Evolutionary conservation across 2,329 filamentous ascomycete genomes (phyloP), one percentile per base, ranked within the genome.

Genomic region (Monascus ruber): DNA sequence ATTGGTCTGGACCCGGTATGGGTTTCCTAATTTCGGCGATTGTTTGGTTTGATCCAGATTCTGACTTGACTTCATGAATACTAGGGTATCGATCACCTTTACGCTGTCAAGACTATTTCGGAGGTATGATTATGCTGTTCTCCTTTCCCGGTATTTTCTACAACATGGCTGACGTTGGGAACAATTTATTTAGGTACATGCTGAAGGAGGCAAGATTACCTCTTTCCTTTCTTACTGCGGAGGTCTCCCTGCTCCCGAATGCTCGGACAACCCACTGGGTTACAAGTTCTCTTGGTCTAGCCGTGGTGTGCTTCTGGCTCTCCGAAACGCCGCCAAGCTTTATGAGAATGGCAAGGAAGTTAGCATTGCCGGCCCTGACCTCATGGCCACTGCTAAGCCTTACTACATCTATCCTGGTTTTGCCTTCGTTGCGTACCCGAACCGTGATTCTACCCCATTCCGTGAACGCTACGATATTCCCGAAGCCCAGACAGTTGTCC

Each of bases 351-450:
- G 87, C 55, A 75, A 88, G 69, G 64, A 83, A 47, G 75, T 83
- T 51, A 72, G 79, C 41, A 72, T 87, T 27, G 65, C 67, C 5
- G 74, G 75, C 27, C 63, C 69, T 11, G 83, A 88, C 33, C 73
- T 95, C 45, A 96, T 95, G 89, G 80, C 70, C 45, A 77, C 76
- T 36, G 86, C 88, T 32, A 89, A 93, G 73, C 85, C 86, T 36
- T 94, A 94, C 74, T 79, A 75, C 65, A 91, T 89, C 70, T 93
- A 87, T 70, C 83, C 84, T 29, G 85, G 85, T 43, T 95, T 80
- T 62, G 81, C 83, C 37, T 89, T 94, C 53, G 87, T 95, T 50
- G 86, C 83, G 33, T 96, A 96, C 68, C 83, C 84, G 42, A 96
- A 96, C 77, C 75, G 88, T 52, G 88, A 96, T 67, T 88, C 81